Evolutionary conservation across 2,329 filamentous ascomycete genomes (phyloP), one percentile per base, ranked within the genome.

Genomic region (Phialophora verrucosa): DNA sequence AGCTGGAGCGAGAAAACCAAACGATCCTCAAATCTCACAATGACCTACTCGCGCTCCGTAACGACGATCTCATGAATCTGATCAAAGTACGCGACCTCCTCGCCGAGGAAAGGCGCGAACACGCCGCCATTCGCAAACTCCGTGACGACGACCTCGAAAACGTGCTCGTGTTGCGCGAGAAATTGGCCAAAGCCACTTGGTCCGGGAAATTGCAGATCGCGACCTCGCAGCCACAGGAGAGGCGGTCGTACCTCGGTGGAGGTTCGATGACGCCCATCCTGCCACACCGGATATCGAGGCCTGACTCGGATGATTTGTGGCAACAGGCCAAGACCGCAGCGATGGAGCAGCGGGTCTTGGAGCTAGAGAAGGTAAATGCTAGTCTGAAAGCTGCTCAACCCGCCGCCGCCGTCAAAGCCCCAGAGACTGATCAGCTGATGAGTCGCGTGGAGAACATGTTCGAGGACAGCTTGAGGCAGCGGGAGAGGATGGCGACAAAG

Each of bases 51-150:
- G 75, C 75, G 3, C 73, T 81, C 23, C 75, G 79, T 42, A 78
- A 81, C 65, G 78, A 79, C 67, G 79, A 81, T 54, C 76, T 81
- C 1, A 75, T 77, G 59, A 81, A 81, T 66, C 76, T 80, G 67
- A 78, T 80, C 70, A 79, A 78, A 71, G 75, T 80, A 50, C 77
- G 78, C 3, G 75, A 74, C 23, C 65, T 80, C 17, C 74, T 81
- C 17, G 79, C 79, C 29, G 75, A 77, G 61, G 76, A 77, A 31
- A 76, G 77, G 23, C 75, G 78, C 20, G 76, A 78, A 20, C 76
- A 80, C 23, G 77, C 78, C 56, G 76, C 73, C 12, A 78, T 79
- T 64, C 77, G 74, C 29, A 74, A 76, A 59, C 74, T 81, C 6
- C 77, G 79, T 12, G 77, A 81, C 49, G 79, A 81, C 29, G 79